Evolutionary conservation across 352 stramenopile genomes (phyloP), one percentile per base, ranked within the genome.

Genomic region (Phytophthora podocarpi): DNA sequence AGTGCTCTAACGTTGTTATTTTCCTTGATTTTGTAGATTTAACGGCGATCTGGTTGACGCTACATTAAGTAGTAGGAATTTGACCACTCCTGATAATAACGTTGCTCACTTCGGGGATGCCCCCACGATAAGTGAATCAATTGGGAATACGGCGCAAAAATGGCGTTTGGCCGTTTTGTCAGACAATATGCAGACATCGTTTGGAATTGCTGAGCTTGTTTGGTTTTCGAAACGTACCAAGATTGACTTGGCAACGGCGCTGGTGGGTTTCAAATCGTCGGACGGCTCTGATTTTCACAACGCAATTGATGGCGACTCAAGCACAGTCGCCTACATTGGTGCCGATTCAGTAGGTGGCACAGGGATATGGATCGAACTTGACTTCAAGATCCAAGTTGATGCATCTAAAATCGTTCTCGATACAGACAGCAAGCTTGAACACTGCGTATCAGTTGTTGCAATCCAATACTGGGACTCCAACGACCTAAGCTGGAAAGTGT

Each of bases 371-470:
- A 41, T 78, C 5, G 65, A 74, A 16, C 30, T 78, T 24, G 27
- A 51, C 15, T 72, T 77, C 21, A 60, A 42, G 13, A 51, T 28
- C 18, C 23, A 31, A 20, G 59, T 77, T 16, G 59, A 65, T 15
- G 69, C 69, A 8, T 72, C 64, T 4, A 74, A 74, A 64, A 59
- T 77, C 10, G 40, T 62, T 24, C 7, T 74, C 4, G 45, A 77
- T 36, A 74, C 64, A 0, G 34, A 43, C 7, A 55, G 43, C n/a
- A 32, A 31, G 10, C n/a, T 48, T 1, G 56, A 64, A 7, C 31
- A 73, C 30, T 73, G 54, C 18, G 53, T 69, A 16, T 46, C 36
- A 1, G 12, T 56, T n/a, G 45, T 67, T 3, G 47, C 56, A 32
- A 57, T 78, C 23, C 59, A 78, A 57, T 74, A 59, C 32, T 72